A percentile compares a stretch with the other conserved stretches of the same genome.
These are phyloP conservation scores for Malus asiatica DNA, from an alignment of 306 rosid species.

Conservation along the genomic window DNA sequence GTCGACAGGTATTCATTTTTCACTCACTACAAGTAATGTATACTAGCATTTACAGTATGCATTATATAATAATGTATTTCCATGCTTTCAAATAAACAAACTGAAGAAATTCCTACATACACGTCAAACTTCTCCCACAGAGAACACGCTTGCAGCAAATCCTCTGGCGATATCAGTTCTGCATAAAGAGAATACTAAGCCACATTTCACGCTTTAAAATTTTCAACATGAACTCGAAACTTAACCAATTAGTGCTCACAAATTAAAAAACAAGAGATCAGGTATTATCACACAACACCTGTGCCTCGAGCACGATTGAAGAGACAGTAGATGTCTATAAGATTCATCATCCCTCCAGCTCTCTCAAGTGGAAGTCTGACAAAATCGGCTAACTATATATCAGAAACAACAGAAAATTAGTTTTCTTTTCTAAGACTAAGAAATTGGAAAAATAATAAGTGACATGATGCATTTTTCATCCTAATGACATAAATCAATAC, in stretches of 20 bases:
- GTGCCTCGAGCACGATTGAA: slow-evolving; percentile 99
- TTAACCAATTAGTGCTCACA: slow-evolving; percentile 6
- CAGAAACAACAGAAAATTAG: slow-evolving; percentile 13
- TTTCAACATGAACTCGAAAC: neutral
- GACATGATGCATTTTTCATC: neutral
- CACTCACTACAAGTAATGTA: neutral
- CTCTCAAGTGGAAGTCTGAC: slow-evolving; percentile 81
- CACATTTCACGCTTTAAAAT: neutral
- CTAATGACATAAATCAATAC: neutral
- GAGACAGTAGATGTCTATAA: slow-evolving; percentile 81
- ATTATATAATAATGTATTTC: neutral
- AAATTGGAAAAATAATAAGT: neutral
- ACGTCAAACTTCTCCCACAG: slow-evolving; percentile 97
- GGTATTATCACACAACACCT: slow-evolving; percentile 40
- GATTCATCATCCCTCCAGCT: slow-evolving; percentile 89
- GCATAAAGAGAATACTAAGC: slow-evolving; percentile 20
- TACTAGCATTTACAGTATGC: neutral
- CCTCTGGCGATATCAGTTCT: slow-evolving; percentile 97
- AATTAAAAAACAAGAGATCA: neutral
- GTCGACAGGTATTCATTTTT: neutral
- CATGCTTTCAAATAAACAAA: slow-evolving; percentile 12
- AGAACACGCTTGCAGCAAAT: slow-evolving; percentile 87
- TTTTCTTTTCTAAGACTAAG: neutral
- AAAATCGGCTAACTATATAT: slow-evolving; percentile 84
- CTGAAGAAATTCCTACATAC: slow-evolving; percentile 43